Evolutionary conservation across 2,329 filamentous ascomycete species (phyloP).

Genomic region (Penicillium crustosum): DNA sequence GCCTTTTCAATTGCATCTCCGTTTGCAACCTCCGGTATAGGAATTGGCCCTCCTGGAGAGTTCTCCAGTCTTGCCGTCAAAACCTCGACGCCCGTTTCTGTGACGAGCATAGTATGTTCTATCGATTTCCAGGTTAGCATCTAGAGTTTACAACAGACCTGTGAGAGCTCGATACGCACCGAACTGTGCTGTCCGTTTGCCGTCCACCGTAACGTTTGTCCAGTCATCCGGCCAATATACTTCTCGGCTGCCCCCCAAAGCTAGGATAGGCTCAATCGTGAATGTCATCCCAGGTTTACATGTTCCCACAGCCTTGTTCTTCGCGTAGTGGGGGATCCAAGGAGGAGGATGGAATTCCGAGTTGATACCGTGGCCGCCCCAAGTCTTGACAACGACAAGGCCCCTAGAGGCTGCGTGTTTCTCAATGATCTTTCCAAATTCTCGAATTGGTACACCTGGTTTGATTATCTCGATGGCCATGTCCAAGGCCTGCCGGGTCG

Average conservation of each 20-base stretch:
- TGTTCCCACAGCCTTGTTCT: constrained; percentile 88
- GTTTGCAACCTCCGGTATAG: constrained; percentile 47
- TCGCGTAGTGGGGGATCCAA: constrained; percentile 90
- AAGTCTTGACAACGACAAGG: constrained; percentile 83
- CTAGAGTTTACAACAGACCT: not conserved
- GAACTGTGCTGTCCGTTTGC: constrained; percentile 88
- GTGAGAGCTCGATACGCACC: constrained; percentile 18
- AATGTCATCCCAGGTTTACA: constrained; percentile 95
- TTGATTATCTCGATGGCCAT: constrained; percentile 84
- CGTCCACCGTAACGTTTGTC: constrained; percentile 87
- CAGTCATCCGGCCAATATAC: constrained; percentile 96
- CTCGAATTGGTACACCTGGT: constrained; percentile 79
- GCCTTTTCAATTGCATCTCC: not conserved
- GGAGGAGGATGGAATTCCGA: constrained; percentile 84
- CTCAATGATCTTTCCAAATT: constrained; percentile 88
- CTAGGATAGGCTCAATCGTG: constrained; percentile 95
- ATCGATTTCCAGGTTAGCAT: constrained; percentile 12
- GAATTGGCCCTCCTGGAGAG: constrained; percentile 68
- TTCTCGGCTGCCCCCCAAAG: constrained; percentile 77
- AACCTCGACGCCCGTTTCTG: constrained; percentile 72
- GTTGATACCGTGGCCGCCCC: constrained; percentile 91
- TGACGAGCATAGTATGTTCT: constrained; percentile 78
- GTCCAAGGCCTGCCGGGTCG: constrained; percentile 77
- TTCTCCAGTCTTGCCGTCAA: constrained; percentile 66
- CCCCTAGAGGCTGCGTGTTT: constrained; percentile 76